Evolutionary conservation across 371 early-diverging fungal species (phyloP).

Genomic region (Chytridium lagenaria): DNA sequence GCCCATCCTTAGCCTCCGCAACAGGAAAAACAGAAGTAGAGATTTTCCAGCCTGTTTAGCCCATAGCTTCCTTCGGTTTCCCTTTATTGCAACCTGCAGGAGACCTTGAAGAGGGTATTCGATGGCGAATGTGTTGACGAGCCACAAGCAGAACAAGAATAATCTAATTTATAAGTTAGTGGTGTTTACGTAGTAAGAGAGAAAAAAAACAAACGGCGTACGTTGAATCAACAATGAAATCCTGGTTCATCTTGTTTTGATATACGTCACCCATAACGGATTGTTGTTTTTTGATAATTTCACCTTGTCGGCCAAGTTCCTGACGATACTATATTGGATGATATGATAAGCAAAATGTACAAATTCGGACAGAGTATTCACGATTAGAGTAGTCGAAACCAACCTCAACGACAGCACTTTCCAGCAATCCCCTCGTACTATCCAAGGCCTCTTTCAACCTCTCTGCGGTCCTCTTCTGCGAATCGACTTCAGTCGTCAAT

Average conservation of each 20-base stretch:
- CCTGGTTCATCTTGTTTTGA: conserved; percentile 37
- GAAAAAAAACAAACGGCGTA: neutral
- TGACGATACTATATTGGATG: conserved; percentile 33
- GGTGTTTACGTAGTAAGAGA: no score
- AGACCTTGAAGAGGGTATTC: conserved; percentile 39
- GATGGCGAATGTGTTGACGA: conserved; percentile 40
- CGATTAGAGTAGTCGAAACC: conserved; percentile 5
- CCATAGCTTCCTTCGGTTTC: conserved; percentile 17
- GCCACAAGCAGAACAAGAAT: conserved; percentile 40
- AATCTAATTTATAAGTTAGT: conserved; percentile 18
- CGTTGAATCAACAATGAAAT: conserved; percentile 44
- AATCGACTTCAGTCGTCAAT: conserved; percentile 38
- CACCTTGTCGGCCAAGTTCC: conserved; percentile 40
- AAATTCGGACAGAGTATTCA: neutral
- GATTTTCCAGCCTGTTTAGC: conserved; percentile 36
- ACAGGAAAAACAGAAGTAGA: conserved; percentile 24
- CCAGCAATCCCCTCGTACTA: conserved; percentile 34
- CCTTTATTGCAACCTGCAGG: conserved; percentile 28
- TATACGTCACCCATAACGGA: no score
- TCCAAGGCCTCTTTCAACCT: conserved; percentile 41
- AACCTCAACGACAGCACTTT: conserved; percentile 39
- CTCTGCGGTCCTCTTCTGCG: conserved; percentile 34
- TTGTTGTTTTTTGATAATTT: conserved; percentile 35
- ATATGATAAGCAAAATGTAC: neutral
- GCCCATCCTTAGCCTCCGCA: conserved; percentile 25